Base-by-base conservation (phyloP, 2,329 filamentous ascomycete species). In the Mycosphaerella sp. region DNA sequence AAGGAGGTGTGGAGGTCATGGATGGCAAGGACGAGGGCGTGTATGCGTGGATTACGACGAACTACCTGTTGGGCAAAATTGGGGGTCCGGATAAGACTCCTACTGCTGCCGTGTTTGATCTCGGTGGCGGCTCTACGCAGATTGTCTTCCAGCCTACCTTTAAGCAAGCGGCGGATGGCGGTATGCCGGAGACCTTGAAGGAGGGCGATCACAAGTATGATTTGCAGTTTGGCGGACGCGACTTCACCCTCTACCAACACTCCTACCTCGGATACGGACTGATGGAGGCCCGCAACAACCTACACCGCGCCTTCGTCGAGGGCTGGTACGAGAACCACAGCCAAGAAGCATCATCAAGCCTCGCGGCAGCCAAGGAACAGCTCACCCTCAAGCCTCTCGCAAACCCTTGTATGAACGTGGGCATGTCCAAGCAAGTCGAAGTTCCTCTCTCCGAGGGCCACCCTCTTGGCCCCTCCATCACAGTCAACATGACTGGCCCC, bases 121-220 rank as follows among this genome's bases (percentile, higher is more conserved):
- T 98, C 46, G 93, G 93, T 59, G 93, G 93, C 40, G 84, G 93
- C 51, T 96, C 91, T 21, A 98, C 95, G 11, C 93, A 98, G 76
- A 96, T 98, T 68, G 95, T 98, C 63, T 98, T 97, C 73, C 84
- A 98, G 77, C 95, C 95, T 21, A 95, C 86, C 48, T 98, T 95
- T 74, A 86, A 88, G 70, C 80, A 81, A 52, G 80, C 81, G 53
- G 73, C 80, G 52, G 76, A 80, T 47, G 87, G 88, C 58, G 91
- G 90, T 56, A 87, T 96, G 78, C 91, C 91, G 0, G 85, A 89
- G 69, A 86, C 85, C 70, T 80, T 98, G 66, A 80, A 85, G 14
- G 86, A 91, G 42, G 93, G 93, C 53, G 91, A 97, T 68, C 93
- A 98, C 81, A 96, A 95, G 75, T 98, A 97, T 74, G 80, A 85